Conservation (phyloP, 495 filamentous ascomycete genomes). For the Entonaema liquescens region DNA sequence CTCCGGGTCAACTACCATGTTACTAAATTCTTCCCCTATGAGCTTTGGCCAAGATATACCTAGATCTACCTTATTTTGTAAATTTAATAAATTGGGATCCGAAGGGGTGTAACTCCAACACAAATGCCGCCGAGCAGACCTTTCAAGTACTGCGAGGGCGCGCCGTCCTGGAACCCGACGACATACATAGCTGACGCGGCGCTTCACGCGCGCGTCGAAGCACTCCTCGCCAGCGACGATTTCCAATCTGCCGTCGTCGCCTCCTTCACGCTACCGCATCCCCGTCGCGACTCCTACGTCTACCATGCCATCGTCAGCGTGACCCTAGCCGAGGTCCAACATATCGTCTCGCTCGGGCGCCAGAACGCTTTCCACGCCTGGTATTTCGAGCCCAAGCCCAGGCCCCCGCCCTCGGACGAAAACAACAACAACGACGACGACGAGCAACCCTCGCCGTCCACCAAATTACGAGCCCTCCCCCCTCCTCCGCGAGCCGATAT, state of each 20-base stretch:
- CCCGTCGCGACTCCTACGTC: constrained; percentile 58
- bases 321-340: constrained; percentile 63
- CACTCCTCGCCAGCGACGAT: constrained; percentile 51
- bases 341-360: constrained; percentile 54
- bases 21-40: too few relatives aligned
- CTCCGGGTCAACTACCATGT: too few relatives aligned
- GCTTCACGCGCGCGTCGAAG: constrained; percentile 41
- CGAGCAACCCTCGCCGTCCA: neutral
- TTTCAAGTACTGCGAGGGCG: constrained; percentile 42
- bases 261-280: constrained; percentile 59
- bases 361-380: constrained; percentile 54
- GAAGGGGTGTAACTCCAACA: neutral
- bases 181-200: constrained; percentile 36
- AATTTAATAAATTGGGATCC: too few relatives aligned
- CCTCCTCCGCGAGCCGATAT: constrained; percentile 61
- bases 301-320: constrained; percentile 66
- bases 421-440: constrained; percentile 41
- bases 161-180: constrained; percentile 39
- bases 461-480: constrained; percentile 43
- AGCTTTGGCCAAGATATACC: too few relatives aligned
- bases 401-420: constrained; percentile 44
- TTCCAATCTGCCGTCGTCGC: constrained; percentile 57
- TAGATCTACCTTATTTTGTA: too few relatives aligned
- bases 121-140: constrained; percentile 29
- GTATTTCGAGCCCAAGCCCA: constrained; percentile 48